Evolutionary conservation across 495 filamentous ascomycete species (phyloP), one percentile per base, ranked within the genome.

Genomic region (Bathelium albidoporum): DNA sequence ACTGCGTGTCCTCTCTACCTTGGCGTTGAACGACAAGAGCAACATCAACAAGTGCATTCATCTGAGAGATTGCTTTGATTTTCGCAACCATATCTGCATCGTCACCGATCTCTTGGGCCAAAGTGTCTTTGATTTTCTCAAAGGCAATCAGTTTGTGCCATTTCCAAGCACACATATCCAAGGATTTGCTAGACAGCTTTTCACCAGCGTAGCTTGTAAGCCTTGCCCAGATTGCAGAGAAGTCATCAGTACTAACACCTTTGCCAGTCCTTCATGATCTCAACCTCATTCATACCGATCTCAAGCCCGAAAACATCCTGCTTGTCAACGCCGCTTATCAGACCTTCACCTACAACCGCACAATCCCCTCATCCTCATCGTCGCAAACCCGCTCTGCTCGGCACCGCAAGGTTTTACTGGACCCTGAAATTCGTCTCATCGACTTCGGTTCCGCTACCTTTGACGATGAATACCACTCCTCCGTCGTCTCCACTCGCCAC

Each of bases 91-190:
- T 73, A 98, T 98, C 69, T 98, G 94, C 80, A 98, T 98, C 69
- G 94, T 98, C 68, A 98, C 95, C 73, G 94, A 97, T 73, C 79
- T 98, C 22, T 81, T 97, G 26, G 94, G 94, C 26, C 92, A 96
- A 69, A 97, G 93, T 71, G 94, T 98, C 22, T 98, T 98, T 74
- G 94, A 98, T 78, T 98, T 98, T 70, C 79, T 98, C 52, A 98
- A 98, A 78, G 85, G 85, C 68, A 97, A 97, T 73, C 79, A 80
- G 55, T 98, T 97, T 73, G 90, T 95, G 28, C 94, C 94, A 1
- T 98, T 98, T 73, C 94, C 94, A n/a, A 97, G 94, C 80, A 96
- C 91, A 69, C 92, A 98, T 73, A 98, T 98, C 64, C 94, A 97
- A 74, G 90, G 83, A 69, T 97, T 98, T 80, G 94, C 94, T 14